Evolutionary conservation across 139 green algal species (phyloP), one percentile per base, ranked within the genome.

Genomic region (Zygnema cylindricum): DNA sequence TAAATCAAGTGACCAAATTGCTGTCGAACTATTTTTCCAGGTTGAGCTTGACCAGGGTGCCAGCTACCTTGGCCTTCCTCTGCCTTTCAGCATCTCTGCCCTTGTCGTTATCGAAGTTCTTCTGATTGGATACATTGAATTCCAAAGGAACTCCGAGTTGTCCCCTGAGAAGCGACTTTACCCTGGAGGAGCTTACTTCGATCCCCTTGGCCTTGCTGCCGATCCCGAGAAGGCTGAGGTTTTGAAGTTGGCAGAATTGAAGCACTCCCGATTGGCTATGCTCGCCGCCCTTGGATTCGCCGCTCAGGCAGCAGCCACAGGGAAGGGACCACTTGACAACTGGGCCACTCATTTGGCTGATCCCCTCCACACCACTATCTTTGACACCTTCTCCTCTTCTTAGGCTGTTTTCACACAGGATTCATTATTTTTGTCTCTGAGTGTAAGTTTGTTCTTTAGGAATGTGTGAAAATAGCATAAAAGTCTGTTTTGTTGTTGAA

Each of bases 211-310:
- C 79, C 69, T 94, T 39, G 77, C 73, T 76, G 55, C 82, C 25
- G 81, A 89, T 75, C 82, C 87, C 81, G 85, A 88, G 41, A 87
- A 82, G 35, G 39, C 39, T 21, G 43, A 43, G 32, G 63, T 88
- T 55, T 83, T 94, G 43, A 94, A 94, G 85, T 42, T 92, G 25
- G 87, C 87, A 49, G 92, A 94, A 86, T 38, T 94, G 42, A 93
- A 93, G 89, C 89, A 94, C 82, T 85, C 39, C 82, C 83, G 92
- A 43, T 79, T 94, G 23, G 87, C 89, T 38, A 94, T 94, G 92
- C 75, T 93, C 35, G 73, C 92, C n/a, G 89, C 89, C 69, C 82
- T 94, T 38, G 92, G 89, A 43, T 94, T 90, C 89, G 88, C 89
- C 84, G 77, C 84, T 23, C 92, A 94, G 90, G 89, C 82, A 33